Conservation (phyloP, 2,329 filamentous ascomycete genomes). For the Chrysosporium queenslandicum region DNA sequence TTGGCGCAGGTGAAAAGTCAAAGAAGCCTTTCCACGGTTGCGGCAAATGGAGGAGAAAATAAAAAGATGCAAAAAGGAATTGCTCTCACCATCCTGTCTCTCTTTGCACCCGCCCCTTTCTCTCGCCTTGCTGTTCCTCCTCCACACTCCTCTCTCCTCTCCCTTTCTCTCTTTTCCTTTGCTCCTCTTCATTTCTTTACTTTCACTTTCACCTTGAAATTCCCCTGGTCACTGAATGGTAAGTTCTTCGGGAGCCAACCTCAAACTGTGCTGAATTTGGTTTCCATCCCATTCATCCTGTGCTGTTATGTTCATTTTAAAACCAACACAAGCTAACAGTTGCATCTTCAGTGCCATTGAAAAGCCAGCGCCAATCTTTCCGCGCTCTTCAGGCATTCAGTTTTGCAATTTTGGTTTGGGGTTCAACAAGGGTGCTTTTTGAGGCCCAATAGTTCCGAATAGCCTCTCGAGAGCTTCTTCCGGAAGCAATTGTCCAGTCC, state of each 20-base stretch:
- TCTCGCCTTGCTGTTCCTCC: background rate
- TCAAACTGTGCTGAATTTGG: background rate
- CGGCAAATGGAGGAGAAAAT: slow-evolving; percentile 5
- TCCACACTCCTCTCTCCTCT: slow-evolving; percentile 1
- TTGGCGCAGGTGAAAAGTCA: background rate
- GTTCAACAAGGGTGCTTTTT: background rate
- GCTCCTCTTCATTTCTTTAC: background rate
- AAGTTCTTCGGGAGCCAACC: background rate
- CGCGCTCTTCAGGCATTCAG: slow-evolving; percentile 6
- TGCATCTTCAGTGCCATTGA: background rate
- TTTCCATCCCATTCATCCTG: background rate
- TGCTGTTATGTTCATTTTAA: background rate
- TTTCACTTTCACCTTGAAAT: background rate
- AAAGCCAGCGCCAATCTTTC: background rate
- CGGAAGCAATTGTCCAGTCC: background rate
- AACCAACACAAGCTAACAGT: background rate
- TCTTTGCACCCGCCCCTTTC: background rate
- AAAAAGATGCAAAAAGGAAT: slow-evolving; percentile 1
- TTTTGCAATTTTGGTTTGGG: background rate
- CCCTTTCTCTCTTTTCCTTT: too few species aligned
- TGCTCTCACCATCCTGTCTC: background rate
- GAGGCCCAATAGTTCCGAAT: background rate
- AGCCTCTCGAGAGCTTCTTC: background rate
- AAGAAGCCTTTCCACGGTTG: background rate
- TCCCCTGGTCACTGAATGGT: background rate